Evolutionary conservation across 2,329 filamentous ascomycete genomes (phyloP), one percentile per base, ranked within the genome.

Genomic region (Diatrype stigma): DNA sequence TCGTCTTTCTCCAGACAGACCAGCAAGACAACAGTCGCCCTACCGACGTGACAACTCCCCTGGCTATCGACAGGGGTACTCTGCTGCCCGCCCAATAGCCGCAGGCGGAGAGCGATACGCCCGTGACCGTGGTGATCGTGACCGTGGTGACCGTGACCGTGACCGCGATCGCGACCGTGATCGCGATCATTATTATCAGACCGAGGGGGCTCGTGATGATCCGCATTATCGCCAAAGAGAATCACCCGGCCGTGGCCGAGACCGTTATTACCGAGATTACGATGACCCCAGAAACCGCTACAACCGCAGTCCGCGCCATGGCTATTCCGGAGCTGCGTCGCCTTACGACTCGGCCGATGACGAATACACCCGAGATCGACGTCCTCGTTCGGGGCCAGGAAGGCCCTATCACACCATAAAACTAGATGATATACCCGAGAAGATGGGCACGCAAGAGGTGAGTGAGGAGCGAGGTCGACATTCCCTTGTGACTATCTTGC

Each of bases 401-500:
- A 59, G 65, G 21, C 64, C 65, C 12, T 62, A 64, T 42, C 64
- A 68, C 48, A 68, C 64, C 6, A 51, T 68, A 6, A 68, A 68
- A 50, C 55, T 68, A 19, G 63, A 67, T 45, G 64, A 65, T 26
- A 59, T 68, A 26, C 65, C 65, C 1, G 65, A 65, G 40, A 59
- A 59, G 49, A 55, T 67, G 49, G 56, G 51, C 38, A 46, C 58
- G n/a, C 59, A 62, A 49, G 63, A 63, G 56, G 65, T 65, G 56
- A 42, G 55, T 32, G 28, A 23, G 17, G 56, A 42, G 55, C 28
- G 28, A 23, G 17, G 30, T 37, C 40, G 3, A 12, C 4, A 12
- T 14, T 19, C 4, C n/a, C 26, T 42, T 10, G 30, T 17, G 14
- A 30, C 12, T 28, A 17, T n/a, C 11, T 30, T 42, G 21, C 26